A percentile compares a stretch with the other conserved stretches of the same genome.
Conservation (phyloP, 495 filamentous ascomycete genomes). For the Trichoderma orchidacearum region DNA sequence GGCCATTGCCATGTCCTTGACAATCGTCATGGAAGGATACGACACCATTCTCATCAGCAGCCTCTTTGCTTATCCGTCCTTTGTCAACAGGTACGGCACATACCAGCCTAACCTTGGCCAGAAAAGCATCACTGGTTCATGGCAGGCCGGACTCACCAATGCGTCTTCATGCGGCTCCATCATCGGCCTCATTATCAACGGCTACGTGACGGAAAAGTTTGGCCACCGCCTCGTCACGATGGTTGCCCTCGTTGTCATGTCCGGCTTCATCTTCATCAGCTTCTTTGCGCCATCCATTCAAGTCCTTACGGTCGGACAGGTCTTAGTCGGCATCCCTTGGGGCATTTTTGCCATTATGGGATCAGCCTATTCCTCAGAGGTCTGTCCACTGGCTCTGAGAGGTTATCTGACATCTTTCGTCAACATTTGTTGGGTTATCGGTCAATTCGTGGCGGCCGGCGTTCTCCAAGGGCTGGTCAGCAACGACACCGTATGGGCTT, state of each 20-base stretch:
- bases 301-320: conserved; percentile 47
- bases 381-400: conserved; percentile 39
- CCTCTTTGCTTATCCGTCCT: conserved; percentile 23
- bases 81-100: conserved; percentile 45
- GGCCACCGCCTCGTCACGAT: conserved; percentile 44
- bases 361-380: conserved; percentile 44
- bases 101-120: conserved; percentile 16
- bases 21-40: conserved; percentile 22
- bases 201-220: conserved; percentile 44
- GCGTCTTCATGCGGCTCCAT: conserved; percentile 27
- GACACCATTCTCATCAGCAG: conserved; percentile 25
- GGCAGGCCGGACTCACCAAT: conserved; percentile 23
- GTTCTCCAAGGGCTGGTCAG: conserved; percentile 40
- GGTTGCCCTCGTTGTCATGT: conserved; percentile 26
- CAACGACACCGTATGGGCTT: conserved; percentile 39
- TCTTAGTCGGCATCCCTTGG: conserved; percentile 63
- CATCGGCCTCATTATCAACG: conserved; percentile 50
- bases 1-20: conserved; percentile 15
- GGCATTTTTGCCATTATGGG: conserved; percentile 44
- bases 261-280: conserved; percentile 37
- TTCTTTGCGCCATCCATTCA: conserved; percentile 50
- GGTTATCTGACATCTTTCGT: conserved; percentile 52
- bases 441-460: conserved; percentile 47
- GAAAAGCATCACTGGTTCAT: conserved; percentile 37
- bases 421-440: conserved; percentile 58